Conservation (phyloP, 805 yeast genomes). For the Kregervanrija delftensis region DNA sequence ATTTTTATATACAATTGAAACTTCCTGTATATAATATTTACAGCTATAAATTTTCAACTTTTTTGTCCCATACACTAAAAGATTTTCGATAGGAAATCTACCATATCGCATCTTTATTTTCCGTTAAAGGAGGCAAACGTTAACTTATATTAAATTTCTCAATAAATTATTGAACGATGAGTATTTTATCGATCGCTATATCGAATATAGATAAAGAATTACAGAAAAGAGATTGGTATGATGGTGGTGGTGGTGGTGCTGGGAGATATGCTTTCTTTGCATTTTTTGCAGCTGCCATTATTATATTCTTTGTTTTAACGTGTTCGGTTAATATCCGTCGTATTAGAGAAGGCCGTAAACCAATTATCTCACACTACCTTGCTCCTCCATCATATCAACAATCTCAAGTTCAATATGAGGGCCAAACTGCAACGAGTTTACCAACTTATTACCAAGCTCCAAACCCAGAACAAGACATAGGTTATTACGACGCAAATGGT, state of each 20-base stretch:
- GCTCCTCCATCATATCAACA: conserved; percentile 69
- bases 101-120: no score
- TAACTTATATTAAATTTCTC: no score
- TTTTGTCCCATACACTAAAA: no score
- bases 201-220: not conserved
- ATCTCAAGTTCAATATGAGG: conserved; percentile 45
- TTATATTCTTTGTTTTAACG: conserved; percentile 43
- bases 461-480: conserved; percentile 64
- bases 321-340: conserved; percentile 51
- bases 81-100: no score
- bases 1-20: no score
- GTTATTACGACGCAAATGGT: conserved; percentile 65
- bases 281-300: conserved; percentile 42
- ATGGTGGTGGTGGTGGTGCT: conserved; percentile 5
- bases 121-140: no score
- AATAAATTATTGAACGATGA: no score
- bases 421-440: conserved; percentile 30
- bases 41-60: no score
- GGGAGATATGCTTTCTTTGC: conserved; percentile 66
- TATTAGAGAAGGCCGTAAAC: conserved; percentile 43
- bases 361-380: conserved; percentile 51
- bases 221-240: conserved; percentile 13
- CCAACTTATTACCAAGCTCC: conserved; percentile 66
- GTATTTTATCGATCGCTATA: no score
- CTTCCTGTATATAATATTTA: no score